A percentile compares a stretch with the other conserved stretches of the same genome.
phyloP scores from a whole-genome alignment of 257 asterid genomes.

The Solanum arcanum region DNA sequence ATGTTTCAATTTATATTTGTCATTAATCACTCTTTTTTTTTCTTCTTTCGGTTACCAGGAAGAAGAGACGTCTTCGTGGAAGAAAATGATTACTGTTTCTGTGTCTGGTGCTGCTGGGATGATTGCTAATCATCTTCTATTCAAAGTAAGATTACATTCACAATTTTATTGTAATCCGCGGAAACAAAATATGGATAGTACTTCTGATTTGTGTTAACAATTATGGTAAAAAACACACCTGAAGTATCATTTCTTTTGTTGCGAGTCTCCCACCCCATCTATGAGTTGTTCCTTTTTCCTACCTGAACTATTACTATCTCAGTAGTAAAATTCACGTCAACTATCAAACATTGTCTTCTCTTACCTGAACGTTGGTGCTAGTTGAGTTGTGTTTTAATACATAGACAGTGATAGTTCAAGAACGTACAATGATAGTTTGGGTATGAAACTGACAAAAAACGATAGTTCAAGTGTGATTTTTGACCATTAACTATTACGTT shows the following conservation, averaged over 20 bases:
- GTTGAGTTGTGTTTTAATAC: not conserved
- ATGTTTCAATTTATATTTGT: not conserved
- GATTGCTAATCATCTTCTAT: constrained; percentile 96
- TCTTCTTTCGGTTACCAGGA: constrained; percentile 32
- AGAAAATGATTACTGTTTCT: constrained; percentile 66
- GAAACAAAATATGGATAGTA: not conserved
- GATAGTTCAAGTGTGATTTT: not conserved
- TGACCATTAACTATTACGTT: not conserved
- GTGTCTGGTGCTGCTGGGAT: constrained; percentile 99
- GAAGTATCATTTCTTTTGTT: not conserved
- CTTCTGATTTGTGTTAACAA: not conserved
- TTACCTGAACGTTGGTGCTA: not conserved
- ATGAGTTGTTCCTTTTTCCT: not conserved
- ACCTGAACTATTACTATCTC: not conserved
- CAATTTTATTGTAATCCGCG: not conserved
- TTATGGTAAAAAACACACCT: not conserved
- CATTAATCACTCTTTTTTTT: not conserved
- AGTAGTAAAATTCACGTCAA: not conserved
- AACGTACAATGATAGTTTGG: not conserved
- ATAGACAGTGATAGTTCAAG: not conserved
- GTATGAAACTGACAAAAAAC: not conserved
- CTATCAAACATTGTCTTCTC: not conserved
- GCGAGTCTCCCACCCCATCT: not conserved
- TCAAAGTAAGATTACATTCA: constrained; percentile 39
- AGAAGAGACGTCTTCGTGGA: constrained; percentile 89